Conservation (phyloP, 2,329 filamentous ascomycete species). For the Curvularia sp. region DNA sequence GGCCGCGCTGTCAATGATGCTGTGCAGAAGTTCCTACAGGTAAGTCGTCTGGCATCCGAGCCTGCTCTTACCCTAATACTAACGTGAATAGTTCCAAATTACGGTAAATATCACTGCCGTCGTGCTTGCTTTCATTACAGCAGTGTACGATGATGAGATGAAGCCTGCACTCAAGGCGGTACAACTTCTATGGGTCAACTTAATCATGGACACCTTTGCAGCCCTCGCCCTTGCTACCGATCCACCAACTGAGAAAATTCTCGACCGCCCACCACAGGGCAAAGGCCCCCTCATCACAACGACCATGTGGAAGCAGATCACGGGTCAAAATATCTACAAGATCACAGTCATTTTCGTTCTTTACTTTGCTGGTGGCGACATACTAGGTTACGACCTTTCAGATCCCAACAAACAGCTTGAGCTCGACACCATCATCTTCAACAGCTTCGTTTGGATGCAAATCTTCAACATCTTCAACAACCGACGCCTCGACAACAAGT, state of each 20-base stretch:
- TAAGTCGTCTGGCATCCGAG: constrained; percentile 44
- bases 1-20: constrained; percentile 98
- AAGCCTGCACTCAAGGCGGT: constrained; percentile 94
- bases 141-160: constrained; percentile 82
- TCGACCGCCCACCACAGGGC: constrained; percentile 86
- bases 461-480: constrained; percentile 75
- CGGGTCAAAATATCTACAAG: constrained; percentile 68
- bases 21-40: constrained; percentile 92
- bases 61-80: neutral
- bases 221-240: constrained; percentile 97
- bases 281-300: constrained; percentile 77
- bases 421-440: constrained; percentile 70
- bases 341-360: constrained; percentile 65
- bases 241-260: constrained; percentile 92
- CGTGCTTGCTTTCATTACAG: constrained; percentile 95
- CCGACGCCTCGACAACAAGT: constrained; percentile 67
- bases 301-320: constrained; percentile 71
- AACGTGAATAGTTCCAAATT: constrained; percentile 72
- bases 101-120: constrained; percentile 98
- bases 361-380: constrained; percentile 66
- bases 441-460: constrained; percentile 76
- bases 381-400: constrained; percentile 62
- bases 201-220: constrained; percentile 94
- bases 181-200: constrained; percentile 95
- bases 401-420: constrained; percentile 51